Percentiles rank a stretch among this genome's conserved stretches.
Conservation (phyloP, 2,329 filamentous ascomycete genomes). For the Ascochyta pisi region DNA sequence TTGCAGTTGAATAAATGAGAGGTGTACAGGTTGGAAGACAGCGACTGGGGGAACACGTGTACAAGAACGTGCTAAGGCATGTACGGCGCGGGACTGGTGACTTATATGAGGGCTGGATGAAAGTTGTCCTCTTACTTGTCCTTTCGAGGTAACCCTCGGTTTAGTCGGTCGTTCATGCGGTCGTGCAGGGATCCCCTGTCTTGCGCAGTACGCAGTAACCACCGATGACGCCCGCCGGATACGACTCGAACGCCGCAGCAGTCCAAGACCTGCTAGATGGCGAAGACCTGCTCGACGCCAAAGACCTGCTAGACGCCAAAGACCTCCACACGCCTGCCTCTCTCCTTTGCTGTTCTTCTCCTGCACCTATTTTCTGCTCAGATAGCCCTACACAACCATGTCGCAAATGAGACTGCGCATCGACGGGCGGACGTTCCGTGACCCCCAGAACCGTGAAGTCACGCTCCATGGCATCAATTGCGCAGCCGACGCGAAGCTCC, state of each 20-base stretch:
- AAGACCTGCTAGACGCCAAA: conserved; percentile 3
- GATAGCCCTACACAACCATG: conserved; percentile 59
- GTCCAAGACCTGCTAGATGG: conserved; percentile 3
- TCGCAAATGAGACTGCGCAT: conserved; percentile 78
- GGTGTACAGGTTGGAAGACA: neutral
- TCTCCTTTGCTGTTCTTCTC: conserved; percentile 6
- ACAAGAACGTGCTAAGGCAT: conserved; percentile 24
- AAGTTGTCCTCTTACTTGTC: conserved; percentile 41
- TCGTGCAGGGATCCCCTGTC: conserved; percentile 2
- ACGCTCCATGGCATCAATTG: conserved; percentile 93
- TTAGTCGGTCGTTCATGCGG: no score
- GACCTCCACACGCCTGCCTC: conserved; percentile 4
- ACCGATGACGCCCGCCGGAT: conserved; percentile 8
- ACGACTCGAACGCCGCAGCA: conserved; percentile 4
- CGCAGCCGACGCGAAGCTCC: conserved; percentile 88
- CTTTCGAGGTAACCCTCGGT: neutral
- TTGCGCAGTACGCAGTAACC: conserved; percentile 1
- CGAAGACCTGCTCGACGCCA: neutral
- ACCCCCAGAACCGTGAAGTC: conserved; percentile 81
- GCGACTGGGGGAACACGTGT: conserved; percentile 12
- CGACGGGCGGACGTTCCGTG: conserved; percentile 84
- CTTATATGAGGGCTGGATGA: conserved; percentile 21
- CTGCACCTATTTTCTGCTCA: neutral
- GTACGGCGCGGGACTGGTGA: conserved; percentile 16
- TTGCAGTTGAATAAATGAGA: conserved; percentile 24